Percentiles rank a stretch among this genome's conserved stretches.
Conservation (phyloP, 169 alveolate species). For the Plasmodium ovale region DNA sequence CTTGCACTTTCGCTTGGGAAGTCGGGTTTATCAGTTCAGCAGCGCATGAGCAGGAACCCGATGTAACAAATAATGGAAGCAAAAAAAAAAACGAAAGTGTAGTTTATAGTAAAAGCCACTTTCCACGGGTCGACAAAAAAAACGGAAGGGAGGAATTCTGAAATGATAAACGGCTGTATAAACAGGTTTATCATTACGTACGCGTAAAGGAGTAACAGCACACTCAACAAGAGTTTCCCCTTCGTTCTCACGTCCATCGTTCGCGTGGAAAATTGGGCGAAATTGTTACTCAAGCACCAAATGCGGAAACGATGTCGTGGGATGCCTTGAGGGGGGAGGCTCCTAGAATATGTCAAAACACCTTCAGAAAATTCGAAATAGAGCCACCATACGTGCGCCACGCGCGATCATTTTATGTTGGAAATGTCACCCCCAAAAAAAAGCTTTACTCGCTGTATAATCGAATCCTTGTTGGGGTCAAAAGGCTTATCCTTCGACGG, state of each 20-base stretch:
- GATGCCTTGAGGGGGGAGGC: not conserved
- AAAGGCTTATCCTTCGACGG: conserved; percentile 86
- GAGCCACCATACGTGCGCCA: no score
- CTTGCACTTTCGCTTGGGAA: no score
- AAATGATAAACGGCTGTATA: conserved; percentile 69
- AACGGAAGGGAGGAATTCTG: conserved; percentile 59
- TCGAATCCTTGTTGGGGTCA: conserved; percentile 85
- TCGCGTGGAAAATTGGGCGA: not conserved
- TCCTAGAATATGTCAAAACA: no score
- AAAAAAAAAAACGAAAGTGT: conserved; percentile 48
- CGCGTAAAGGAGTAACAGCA: conserved; percentile 23
- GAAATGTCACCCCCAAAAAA: conserved; percentile 83
- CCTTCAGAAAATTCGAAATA: no score
- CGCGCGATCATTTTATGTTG: conserved; percentile 40
- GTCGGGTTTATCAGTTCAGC: conserved; percentile 35
- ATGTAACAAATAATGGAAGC: conserved; percentile 68
- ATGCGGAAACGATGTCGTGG: not conserved
- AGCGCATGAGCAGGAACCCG: conserved; percentile 37
- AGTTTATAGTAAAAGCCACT: conserved; percentile 56
- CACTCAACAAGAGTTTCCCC: conserved; percentile 42
- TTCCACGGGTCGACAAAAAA: conserved; percentile 78
- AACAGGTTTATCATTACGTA: conserved; percentile 68
- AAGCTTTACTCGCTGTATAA: conserved; percentile 81
- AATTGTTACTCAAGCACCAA: no score
- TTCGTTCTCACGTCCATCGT: conserved; percentile 61